These are phyloP conservation scores for Acanthamoeba lenticulata DNA, from an alignment of 208 protist genomes.

Conservation along the genomic window DNA sequence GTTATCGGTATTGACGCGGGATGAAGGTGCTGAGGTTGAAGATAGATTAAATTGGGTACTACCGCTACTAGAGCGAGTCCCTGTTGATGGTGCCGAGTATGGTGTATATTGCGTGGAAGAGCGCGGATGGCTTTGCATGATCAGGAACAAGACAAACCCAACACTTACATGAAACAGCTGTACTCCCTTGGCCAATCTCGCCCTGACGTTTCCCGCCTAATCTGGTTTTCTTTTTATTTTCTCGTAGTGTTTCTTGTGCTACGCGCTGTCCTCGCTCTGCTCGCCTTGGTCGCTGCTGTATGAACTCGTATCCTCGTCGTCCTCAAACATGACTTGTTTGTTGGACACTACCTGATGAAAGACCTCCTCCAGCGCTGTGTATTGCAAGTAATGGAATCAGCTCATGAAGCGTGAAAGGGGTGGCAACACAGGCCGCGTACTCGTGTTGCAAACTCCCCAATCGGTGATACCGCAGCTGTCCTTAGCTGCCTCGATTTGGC, in stretches of 20 bases:
- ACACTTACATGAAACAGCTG: too few species aligned
- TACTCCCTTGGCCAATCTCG: too few species aligned
- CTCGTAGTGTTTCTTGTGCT: too few species aligned
- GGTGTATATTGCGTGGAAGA: background rate
- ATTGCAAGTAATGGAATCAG: background rate
- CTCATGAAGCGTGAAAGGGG: background rate
- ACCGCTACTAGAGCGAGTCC: background rate
- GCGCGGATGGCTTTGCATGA: background rate
- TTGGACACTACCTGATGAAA: slow-evolving; percentile 31
- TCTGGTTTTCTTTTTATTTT: too few species aligned
- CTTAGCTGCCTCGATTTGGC: slow-evolving; percentile 29
- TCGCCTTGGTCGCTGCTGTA: too few species aligned
- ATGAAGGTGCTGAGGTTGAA: background rate
- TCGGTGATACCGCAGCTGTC: slow-evolving; percentile 16
- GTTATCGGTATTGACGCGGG: too few species aligned
- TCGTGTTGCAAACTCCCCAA: slow-evolving; percentile 78
- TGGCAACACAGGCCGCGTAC: background rate
- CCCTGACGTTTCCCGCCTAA: too few species aligned
- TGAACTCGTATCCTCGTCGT: background rate
- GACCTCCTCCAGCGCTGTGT: slow-evolving; percentile 56
- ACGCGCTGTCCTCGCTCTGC: too few species aligned
- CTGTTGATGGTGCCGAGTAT: background rate
- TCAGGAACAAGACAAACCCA: too few species aligned
- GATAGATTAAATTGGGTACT: background rate
- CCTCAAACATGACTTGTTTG: background rate